These are phyloP conservation scores for Gnaphalium uliginosum DNA, from an alignment of 129 eudicot species.

Conservation along the genomic window DNA sequence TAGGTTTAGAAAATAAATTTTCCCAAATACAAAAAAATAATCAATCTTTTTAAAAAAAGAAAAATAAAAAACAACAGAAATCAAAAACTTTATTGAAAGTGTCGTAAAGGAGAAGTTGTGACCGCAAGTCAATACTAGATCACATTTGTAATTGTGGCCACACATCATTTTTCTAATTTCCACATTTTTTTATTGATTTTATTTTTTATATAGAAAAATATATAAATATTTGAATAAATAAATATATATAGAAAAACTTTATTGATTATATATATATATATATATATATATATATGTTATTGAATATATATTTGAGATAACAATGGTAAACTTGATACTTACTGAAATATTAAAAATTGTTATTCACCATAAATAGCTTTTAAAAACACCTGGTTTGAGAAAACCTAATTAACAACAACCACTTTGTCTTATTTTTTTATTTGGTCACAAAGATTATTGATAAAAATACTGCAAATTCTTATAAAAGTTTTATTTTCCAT, in stretches of 20 bases:
- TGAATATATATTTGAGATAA: too few species aligned
- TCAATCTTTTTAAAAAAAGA: not conserved
- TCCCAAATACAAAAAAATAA: conserved; percentile 13
- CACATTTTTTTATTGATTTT: not conserved
- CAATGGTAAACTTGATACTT: too few species aligned
- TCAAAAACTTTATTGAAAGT: conserved; percentile 11
- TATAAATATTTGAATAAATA: not conserved
- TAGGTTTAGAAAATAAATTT: conserved; percentile 5
- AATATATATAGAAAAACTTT: not conserved
- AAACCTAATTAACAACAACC: too few species aligned
- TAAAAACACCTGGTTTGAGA: too few species aligned
- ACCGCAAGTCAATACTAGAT: conserved; percentile 36
- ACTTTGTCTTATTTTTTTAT: too few species aligned
- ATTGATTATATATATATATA: not conserved
- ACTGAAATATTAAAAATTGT: too few species aligned
- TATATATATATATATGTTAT: not conserved
- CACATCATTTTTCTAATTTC: conserved; percentile 21
- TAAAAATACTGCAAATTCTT: too few species aligned
- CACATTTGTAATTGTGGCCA: conserved; percentile 31
- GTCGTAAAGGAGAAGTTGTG: conserved; percentile 22
- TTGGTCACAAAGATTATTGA: too few species aligned
- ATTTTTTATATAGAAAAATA: not conserved
- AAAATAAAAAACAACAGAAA: conserved; percentile 14
- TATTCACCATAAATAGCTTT: too few species aligned
- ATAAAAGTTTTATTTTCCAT: too few species aligned